phyloP scores from a whole-genome alignment of 306 rosid species.

The Begonia loranthoides region DNA sequence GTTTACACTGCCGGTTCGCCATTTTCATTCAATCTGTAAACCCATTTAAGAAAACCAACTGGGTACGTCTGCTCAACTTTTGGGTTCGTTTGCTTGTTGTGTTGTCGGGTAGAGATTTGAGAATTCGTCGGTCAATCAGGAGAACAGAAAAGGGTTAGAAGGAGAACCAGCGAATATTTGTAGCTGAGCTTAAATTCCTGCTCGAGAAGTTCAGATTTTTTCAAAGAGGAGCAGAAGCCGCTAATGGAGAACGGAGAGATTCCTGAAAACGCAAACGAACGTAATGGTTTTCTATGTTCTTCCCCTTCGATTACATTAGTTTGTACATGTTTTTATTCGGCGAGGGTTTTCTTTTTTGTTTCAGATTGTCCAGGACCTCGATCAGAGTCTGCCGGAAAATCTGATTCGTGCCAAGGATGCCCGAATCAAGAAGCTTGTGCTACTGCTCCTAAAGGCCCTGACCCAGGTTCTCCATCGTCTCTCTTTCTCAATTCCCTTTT shows the following conservation, averaged over 20 bases:
- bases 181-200: too few relatives aligned
- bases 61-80: too few relatives aligned
- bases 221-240: not conserved
- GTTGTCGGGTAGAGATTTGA: too few relatives aligned
- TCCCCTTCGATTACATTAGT: not conserved
- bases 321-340: not conserved
- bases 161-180: too few relatives aligned
- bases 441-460: slow-evolving; percentile 92
- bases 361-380: slow-evolving; percentile 91
- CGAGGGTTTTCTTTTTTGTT: not conserved
- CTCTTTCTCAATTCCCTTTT: slow-evolving; percentile 5
- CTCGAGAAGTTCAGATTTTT: too few relatives aligned
- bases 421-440: slow-evolving; percentile 84
- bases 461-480: slow-evolving; percentile 39
- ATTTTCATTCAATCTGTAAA: too few relatives aligned
- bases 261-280: slow-evolving; percentile 78
- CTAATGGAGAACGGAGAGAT: slow-evolving; percentile 62
- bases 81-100: too few relatives aligned
- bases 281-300: slow-evolving; percentile 27
- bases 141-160: too few relatives aligned
- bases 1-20: too few relatives aligned
- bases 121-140: too few relatives aligned
- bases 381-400: slow-evolving; percentile 75
- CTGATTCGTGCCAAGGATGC: slow-evolving; percentile 74
- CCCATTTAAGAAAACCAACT: too few relatives aligned